Evolutionary conservation across 768 basidiomycete genomes (phyloP), one percentile per base, ranked within the genome.

Genomic region (Leccinum disarticulatum): DNA sequence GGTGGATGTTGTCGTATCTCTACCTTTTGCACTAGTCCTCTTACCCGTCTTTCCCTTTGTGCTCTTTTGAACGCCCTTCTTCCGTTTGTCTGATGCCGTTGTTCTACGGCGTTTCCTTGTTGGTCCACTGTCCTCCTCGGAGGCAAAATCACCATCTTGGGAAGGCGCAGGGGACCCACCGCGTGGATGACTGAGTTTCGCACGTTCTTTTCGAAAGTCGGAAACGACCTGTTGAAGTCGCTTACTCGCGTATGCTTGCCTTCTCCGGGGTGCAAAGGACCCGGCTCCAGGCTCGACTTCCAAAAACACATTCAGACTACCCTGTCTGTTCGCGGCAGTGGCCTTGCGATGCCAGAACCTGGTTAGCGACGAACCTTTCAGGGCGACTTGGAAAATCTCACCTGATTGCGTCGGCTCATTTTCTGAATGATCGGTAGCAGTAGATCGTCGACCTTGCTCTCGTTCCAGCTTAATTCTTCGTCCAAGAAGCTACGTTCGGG

Each of bases 361-460:
- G 52, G 41, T 56, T 38, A 61, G n/a, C 38, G 41, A 47, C 17
- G 25, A 46, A 38, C 52, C 19, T 35, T 27, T 46, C 43, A 58
- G 57, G 15, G 35, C 22, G 22, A 17, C 25, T 46, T 13, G 43
- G 50, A 57, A 25, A 25, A 31, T 64, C 77, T 56, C 59, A 87
- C 91, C 76, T 93, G 88, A 22, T 81, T 83, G 27, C 93, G 88
- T 67, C 88, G 88, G 62, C 85, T 88, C 79, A 96, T 89, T 66
- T 85, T 90, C 65, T 91, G 93, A 48, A 98, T 91, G 66, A 97
- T 93, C 15, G 95, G 95, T 49, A 93, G 76, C n/a, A 98, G 77
- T 30, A 94, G 80, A 53, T 96, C 93, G 67, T 97, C 93, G 0
- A 93, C 92, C 76, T 96, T 97, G 22, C 72, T 72, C 64, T 87